These are phyloP conservation scores for Colletotrichum nymphaeae DNA, from an alignment of 2,329 filamentous ascomycete species.

Conservation along the genomic window DNA sequence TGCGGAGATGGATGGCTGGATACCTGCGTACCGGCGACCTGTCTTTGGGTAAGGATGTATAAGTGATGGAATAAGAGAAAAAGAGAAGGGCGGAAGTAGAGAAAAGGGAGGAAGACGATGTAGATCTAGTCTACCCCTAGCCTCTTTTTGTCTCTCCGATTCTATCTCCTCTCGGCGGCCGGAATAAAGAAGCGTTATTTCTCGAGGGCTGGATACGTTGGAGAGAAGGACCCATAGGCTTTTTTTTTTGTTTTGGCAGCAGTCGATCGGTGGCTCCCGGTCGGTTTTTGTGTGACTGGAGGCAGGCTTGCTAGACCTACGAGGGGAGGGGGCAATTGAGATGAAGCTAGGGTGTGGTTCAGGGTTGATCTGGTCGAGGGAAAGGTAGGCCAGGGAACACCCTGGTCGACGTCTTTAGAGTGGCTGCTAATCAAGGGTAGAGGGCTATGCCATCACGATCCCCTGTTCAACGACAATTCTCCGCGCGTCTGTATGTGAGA, in stretches of 20 bases:
- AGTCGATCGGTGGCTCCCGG: slow-evolving; percentile 53
- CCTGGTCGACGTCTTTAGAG: slow-evolving; percentile 50
- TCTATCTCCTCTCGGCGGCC: slow-evolving; percentile 24
- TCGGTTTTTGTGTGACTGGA: slow-evolving; percentile 63
- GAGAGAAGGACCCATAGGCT: slow-evolving; percentile 43
- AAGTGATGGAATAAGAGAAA: slow-evolving; percentile 32
- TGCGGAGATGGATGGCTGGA: slow-evolving; percentile 37
- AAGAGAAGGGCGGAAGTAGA: slow-evolving; percentile 10
- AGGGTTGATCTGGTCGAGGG: slow-evolving; percentile 48
- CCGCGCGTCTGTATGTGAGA: slow-evolving; percentile 45
- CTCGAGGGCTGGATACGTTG: slow-evolving; percentile 37
- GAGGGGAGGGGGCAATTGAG: slow-evolving; percentile 53
- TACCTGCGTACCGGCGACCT: slow-evolving; percentile 11
- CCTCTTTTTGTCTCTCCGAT: slow-evolving; percentile 18
- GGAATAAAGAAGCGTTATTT: slow-evolving; percentile 37
- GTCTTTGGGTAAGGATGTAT: slow-evolving; percentile 1
- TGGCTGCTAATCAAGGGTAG: slow-evolving; percentile 53
- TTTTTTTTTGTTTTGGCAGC: slow-evolving; percentile 43
- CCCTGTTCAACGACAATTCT: slow-evolving; percentile 49
- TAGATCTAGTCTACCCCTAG: slow-evolving; percentile 20
- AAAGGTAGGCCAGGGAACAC: slow-evolving; percentile 48
- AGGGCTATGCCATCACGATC: slow-evolving; percentile 46
- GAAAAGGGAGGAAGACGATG: slow-evolving; percentile 37
- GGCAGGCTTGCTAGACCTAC: slow-evolving; percentile 39
- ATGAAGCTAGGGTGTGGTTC: slow-evolving; percentile 56